A percentile compares a stretch with the other conserved stretches of the same genome.
phyloP scores from a whole-genome alignment of 2,329 filamentous ascomycete species.

The Trichoderma koningii region DNA sequence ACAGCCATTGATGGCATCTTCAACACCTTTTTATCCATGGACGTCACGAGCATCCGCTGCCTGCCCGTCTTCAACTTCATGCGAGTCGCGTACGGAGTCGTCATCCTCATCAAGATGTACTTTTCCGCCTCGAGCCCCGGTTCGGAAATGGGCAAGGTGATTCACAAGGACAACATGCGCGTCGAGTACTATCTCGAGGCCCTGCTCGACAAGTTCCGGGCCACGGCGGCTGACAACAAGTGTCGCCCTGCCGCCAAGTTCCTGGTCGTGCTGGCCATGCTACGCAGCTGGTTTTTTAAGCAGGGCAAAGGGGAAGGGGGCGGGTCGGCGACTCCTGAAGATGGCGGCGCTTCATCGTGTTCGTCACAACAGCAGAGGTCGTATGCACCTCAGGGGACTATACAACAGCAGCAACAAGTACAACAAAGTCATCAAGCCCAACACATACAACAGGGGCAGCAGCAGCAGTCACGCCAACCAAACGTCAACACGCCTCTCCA shows the following conservation, averaged over 20 bases:
- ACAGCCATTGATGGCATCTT: conserved; percentile 67
- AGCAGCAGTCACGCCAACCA: conserved; percentile 29
- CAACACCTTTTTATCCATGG: conserved; percentile 64
- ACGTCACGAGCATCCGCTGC: conserved; percentile 59
- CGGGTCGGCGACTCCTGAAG: neutral
- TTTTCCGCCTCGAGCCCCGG: conserved; percentile 65
- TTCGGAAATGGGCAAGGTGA: conserved; percentile 68
- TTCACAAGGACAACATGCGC: conserved; percentile 68
- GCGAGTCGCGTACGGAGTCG: conserved; percentile 69
- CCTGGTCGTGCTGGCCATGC: conserved; percentile 67
- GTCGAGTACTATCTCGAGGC: conserved; percentile 66
- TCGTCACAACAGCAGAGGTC: conserved; percentile 2
- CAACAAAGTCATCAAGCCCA: conserved; percentile 25
- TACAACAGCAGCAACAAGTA: conserved; percentile 28
- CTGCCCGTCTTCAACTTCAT: conserved; percentile 72
- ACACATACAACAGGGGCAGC: conserved; percentile 28
- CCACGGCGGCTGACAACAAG: conserved; percentile 62
- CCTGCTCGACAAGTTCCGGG: conserved; percentile 68
- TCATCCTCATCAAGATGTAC: conserved; percentile 74
- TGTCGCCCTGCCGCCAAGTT: conserved; percentile 71
- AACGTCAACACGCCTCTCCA: conserved; percentile 57
- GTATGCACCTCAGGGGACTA: neutral
- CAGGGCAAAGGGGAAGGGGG: conserved; percentile 41
- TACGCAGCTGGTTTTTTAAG: conserved; percentile 68
- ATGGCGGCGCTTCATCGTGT: neutral